Evolutionary conservation across 75 land plant species (phyloP).

Genomic region (Sequoia sempervirens): DNA sequence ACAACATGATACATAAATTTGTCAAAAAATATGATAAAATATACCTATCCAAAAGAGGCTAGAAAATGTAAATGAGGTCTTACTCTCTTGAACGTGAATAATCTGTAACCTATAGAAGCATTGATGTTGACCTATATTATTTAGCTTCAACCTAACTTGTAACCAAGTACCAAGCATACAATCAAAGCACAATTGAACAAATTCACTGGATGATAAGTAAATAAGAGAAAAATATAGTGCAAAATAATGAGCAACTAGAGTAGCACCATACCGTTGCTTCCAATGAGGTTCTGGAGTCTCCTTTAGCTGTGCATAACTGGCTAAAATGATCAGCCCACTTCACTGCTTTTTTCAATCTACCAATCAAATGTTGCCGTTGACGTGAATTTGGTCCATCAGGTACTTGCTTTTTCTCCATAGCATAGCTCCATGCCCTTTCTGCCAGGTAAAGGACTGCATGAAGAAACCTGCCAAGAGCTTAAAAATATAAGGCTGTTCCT

Average conservation of each 20-base stretch:
- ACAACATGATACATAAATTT: background rate
- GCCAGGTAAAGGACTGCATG: slow-evolving; percentile 85
- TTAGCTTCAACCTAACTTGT: background rate
- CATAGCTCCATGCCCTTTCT: slow-evolving; percentile 99
- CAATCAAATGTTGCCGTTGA: slow-evolving; percentile 70
- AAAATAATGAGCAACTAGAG: slow-evolving; percentile 1
- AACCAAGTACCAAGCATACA: background rate
- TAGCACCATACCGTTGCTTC: slow-evolving; percentile 77
- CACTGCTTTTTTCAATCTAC: slow-evolving; percentile 83
- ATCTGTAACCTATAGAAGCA: background rate
- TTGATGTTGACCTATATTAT: background rate
- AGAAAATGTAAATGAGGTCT: background rate
- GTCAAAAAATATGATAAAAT: background rate
- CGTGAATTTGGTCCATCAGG: slow-evolving; percentile 67
- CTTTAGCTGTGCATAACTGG: slow-evolving; percentile 80
- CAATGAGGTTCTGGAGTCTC: slow-evolving; percentile 85
- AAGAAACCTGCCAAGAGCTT: slow-evolving; percentile 56
- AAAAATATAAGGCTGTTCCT: background rate
- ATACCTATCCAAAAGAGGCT: background rate
- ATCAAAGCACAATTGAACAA: background rate
- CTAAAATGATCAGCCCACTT: slow-evolving; percentile 84
- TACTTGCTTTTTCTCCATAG: slow-evolving; percentile 84
- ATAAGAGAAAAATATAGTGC: background rate
- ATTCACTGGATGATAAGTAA: background rate
- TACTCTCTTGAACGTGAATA: background rate